Evolutionary conservation across 2,329 filamentous ascomycete species (phyloP).

Genomic region (Diplodia corticola): DNA sequence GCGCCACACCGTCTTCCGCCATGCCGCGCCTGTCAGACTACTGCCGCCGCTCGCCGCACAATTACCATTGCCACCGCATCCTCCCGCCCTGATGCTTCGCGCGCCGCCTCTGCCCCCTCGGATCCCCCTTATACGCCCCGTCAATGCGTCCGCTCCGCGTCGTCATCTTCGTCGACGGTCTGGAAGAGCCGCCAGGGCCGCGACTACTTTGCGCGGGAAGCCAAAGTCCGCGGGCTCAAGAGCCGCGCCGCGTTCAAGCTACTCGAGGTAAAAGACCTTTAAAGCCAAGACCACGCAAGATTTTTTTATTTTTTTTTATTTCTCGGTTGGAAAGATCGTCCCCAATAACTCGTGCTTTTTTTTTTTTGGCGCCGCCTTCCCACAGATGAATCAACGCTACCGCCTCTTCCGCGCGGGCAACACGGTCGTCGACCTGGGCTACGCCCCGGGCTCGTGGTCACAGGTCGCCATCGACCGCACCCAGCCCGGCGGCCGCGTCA

Average conservation of each 20-base stretch:
- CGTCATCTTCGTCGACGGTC: slow-evolving; percentile 70
- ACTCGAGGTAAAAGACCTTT: slow-evolving; percentile 68
- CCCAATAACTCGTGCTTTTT: too few relatives aligned
- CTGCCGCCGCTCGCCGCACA: not conserved
- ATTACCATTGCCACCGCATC: not conserved
- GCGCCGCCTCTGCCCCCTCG: too few relatives aligned
- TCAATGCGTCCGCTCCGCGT: slow-evolving; percentile 30
- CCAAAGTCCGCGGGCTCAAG: slow-evolving; percentile 77
- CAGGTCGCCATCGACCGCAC: slow-evolving; percentile 82
- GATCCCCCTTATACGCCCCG: slow-evolving; percentile 18
- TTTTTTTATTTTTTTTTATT: too few relatives aligned
- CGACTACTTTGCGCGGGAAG: slow-evolving; percentile 72
- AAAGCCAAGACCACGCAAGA: not conserved
- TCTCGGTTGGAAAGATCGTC: not conserved
- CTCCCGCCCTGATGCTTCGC: not conserved
- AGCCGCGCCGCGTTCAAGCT: slow-evolving; percentile 93
- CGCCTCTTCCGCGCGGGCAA: slow-evolving; percentile 75
- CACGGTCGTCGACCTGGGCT: slow-evolving; percentile 89
- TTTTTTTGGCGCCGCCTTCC: not conserved
- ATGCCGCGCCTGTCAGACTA: not conserved
- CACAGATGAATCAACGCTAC: slow-evolving; percentile 78
- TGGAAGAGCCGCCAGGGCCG: slow-evolving; percentile 80
- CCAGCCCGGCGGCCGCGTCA: slow-evolving; percentile 71
- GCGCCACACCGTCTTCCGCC: slow-evolving; percentile 10
- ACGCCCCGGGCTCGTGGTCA: slow-evolving; percentile 67